phyloP scores from a whole-genome alignment of 2,329 filamentous ascomycete species.

The Colletotrichum gigasporum region DNA sequence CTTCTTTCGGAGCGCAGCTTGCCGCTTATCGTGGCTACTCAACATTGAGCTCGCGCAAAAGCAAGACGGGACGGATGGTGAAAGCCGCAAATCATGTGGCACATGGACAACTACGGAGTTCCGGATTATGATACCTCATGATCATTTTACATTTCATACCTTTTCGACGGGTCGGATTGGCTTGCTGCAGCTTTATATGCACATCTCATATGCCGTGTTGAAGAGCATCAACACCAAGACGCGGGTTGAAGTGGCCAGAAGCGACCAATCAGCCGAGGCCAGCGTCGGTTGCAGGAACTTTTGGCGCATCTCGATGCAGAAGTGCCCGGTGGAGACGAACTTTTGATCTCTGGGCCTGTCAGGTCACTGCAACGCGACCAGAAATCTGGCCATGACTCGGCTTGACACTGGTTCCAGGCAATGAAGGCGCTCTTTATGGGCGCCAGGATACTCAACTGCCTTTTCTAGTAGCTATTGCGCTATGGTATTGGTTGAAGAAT shows the following conservation, averaged over 20 bases:
- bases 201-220: too few species aligned
- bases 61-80: too few species aligned
- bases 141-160: neutral
- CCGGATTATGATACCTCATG: slow-evolving; percentile 14
- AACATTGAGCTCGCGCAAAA: too few species aligned
- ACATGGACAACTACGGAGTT: neutral
- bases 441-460: neutral
- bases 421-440: neutral
- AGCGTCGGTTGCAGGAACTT: slow-evolving; percentile 13
- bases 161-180: too few species aligned
- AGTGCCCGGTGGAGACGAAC: slow-evolving; percentile 13
- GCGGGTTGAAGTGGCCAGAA: neutral
- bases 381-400: neutral
- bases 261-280: neutral
- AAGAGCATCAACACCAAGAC: too few species aligned
- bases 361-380: neutral
- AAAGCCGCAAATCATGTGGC: neutral
- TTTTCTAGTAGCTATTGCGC: too few species aligned
- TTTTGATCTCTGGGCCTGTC: slow-evolving; percentile 7
- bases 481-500: too few species aligned
- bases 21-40: too few species aligned
- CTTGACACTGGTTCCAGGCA: neutral
- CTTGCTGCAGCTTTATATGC: too few species aligned
- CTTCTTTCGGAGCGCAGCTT: too few species aligned
- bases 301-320: slow-evolving; percentile 13